Evolutionary conservation across 179 eudicot species (phyloP), one percentile per base, ranked within the genome.

Genomic region (Nepenthes alata): DNA sequence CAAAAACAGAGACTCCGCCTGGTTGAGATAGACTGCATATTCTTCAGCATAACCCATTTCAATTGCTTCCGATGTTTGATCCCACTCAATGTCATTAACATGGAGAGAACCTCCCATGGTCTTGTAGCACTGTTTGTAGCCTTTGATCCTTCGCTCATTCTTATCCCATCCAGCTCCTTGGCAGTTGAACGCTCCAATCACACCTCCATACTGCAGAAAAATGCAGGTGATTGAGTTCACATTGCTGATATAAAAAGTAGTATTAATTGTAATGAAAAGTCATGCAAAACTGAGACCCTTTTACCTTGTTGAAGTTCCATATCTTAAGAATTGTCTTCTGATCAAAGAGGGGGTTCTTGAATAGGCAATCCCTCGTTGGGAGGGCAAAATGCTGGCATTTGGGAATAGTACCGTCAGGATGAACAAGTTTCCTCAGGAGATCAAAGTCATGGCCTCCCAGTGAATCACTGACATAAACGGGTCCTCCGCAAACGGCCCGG

Each of bases 121-220:
- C 64, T 75, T 81, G 85, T 79, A 85, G 62, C 86, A 83, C 2
- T 77, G 38, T 11, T 78, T 68, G 70, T 75, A 74, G 49, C 86
- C 84, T 67, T 79, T 83, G 66, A 81, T 63, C 61, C 81, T 75
- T 47, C 74, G 63, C 50, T 81, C 84, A 48, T 81, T 77, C 7
- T 66, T 58, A 52, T 83, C 83, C 86, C 88, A 81, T 3, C 91
- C 88, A 0, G 81, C 86, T 53, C 91, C 91, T 79, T 74, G 91
- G 81, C 91, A 85, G 60, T 85, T 85, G 68, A 85, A 85, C 8
- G 81, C 82, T 41, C 88, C 88, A 1, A 85, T 38, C 8, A 83
- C 88, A 0, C 88, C 86, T 55, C 84, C 86, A 47, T 69, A 83
- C 85, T 83, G 44, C 15, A 50, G 38, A 12, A 59, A 34, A 35